Percentiles rank a stretch among this genome's conserved stretches.
phyloP scores from a whole-genome alignment of 1,284 basidiomycete genomes.

The Heterobasidion occidentale region DNA sequence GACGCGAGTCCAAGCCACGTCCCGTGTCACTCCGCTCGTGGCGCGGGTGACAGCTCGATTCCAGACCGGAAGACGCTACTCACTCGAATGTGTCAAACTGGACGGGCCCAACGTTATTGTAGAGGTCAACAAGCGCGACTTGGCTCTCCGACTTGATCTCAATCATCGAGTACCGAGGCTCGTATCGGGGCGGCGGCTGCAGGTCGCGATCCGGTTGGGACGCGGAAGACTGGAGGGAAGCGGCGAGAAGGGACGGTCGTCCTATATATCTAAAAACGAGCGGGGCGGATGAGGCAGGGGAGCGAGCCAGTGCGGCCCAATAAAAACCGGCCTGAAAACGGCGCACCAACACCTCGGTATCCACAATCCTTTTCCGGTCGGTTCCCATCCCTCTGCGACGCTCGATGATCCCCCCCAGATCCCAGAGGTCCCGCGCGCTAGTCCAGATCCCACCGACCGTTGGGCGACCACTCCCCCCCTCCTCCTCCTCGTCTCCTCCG shows the following conservation, averaged over 20 bases:
- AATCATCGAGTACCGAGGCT: slow-evolving; percentile 18
- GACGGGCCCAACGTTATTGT: slow-evolving; percentile 1
- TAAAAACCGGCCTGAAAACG: background rate
- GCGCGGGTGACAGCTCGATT: slow-evolving; percentile 1
- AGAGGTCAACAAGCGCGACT: slow-evolving; percentile 4
- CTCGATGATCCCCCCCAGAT: background rate
- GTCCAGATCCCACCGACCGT: background rate
- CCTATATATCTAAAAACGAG: background rate
- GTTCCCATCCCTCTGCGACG: too few species aligned
- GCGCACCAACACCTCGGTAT: background rate
- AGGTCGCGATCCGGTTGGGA: slow-evolving; percentile 1
- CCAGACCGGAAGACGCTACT: slow-evolving; percentile 21
- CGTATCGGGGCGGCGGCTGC: background rate
- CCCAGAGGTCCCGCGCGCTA: background rate
- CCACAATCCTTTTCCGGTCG: too few species aligned
- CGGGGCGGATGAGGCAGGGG: background rate
- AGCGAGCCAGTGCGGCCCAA: background rate
- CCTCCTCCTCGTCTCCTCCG: background rate
- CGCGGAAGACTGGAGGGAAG: slow-evolving; percentile 5
- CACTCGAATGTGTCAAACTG: slow-evolving; percentile 22
- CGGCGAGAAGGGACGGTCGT: background rate
- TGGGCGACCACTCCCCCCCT: background rate
- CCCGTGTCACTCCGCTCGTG: background rate
- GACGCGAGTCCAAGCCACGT: too few species aligned
- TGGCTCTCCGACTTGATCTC: slow-evolving; percentile 14